phyloP scores from a whole-genome alignment of 345 rosid genomes.

The Luvunga scandens region DNA sequence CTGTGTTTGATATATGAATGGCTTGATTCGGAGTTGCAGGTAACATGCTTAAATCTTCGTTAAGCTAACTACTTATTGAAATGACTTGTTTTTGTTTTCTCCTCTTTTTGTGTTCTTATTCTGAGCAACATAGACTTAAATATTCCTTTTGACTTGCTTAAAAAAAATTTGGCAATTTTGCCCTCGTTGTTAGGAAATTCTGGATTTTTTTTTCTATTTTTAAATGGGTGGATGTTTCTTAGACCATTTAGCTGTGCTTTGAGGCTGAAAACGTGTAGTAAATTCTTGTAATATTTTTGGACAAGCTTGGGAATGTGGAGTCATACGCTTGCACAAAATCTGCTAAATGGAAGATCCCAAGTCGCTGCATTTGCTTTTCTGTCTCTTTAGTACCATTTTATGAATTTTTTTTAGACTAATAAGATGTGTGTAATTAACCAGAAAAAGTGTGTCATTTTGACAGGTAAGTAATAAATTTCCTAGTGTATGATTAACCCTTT shows the following conservation, averaged over 20 bases:
- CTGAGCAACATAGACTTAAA: not conserved
- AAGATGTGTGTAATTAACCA: not conserved
- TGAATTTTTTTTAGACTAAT: not conserved
- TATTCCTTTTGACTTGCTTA: not conserved
- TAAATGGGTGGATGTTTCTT: not conserved
- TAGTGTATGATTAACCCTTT: not conserved
- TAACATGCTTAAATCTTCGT: conserved; percentile 6
- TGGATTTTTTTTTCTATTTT: not conserved
- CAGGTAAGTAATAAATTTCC: not conserved
- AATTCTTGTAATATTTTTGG: not conserved
- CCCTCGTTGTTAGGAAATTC: no score
- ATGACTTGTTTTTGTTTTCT: no score
- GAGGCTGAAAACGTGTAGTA: not conserved
- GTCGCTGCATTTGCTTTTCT: not conserved
- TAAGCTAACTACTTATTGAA: not conserved
- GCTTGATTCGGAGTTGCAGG: conserved; percentile 11
- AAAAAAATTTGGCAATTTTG: not conserved
- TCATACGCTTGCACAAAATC: not conserved
- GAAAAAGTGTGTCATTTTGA: not conserved
- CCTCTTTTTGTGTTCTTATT: no score
- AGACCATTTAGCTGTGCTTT: not conserved
- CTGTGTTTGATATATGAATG: not conserved
- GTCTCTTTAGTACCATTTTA: not conserved
- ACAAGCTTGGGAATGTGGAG: not conserved
- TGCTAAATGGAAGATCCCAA: not conserved